Base-by-base conservation (phyloP, 2,329 filamentous ascomycete species). In the Alternaria hordeiaustralica region DNA sequence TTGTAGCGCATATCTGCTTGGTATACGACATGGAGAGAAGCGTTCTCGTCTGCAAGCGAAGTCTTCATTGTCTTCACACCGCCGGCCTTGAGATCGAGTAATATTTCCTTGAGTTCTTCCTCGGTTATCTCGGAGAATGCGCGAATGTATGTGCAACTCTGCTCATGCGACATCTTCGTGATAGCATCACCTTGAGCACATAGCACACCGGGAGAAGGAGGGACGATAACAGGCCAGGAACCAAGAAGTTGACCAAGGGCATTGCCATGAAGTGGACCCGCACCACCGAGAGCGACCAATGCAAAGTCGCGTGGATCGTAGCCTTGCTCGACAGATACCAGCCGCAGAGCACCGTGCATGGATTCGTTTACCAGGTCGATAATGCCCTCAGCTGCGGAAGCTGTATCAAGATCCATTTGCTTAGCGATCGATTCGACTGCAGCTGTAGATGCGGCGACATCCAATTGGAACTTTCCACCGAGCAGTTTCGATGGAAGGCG, bases 221-320 rank as follows among this genome's bases (percentile, higher is more conserved):
- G 84, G 3, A 86, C 76, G n/a, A 86, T 85, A n/a, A 86, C 83
- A 5, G 84, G 84, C 81, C 82, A 86, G 3, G 83, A 82, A 0
- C 83, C 82, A 6, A 86, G 78, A 2, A 86, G 78, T 66, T 84
- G 80, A 21, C 84, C 84, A 2, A 86, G 76, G 4, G 83, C 82
- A 55, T 85, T 86, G 4, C 82, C 84, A 64, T 85, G 84, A n/a
- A 86, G 75, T 18, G 84, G 84, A 0, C 84, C 84, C 21, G 84
- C 84, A 55, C 84, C 84, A 28, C 84, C 84, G 63, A 85, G 85
- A 1, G 82, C 83, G 6, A 86, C 84, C 5, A 86, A 76, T 4
- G 84, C 83, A 67, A 86, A 86, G 43, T 85, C 83, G 10, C 81
- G 77, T 23, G 84, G 84, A 62, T 86, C 83, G 58, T 84, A 84